Conservation (phyloP, 2,329 filamentous ascomycete species). For the Pseudocercospora fijiensis region DNA sequence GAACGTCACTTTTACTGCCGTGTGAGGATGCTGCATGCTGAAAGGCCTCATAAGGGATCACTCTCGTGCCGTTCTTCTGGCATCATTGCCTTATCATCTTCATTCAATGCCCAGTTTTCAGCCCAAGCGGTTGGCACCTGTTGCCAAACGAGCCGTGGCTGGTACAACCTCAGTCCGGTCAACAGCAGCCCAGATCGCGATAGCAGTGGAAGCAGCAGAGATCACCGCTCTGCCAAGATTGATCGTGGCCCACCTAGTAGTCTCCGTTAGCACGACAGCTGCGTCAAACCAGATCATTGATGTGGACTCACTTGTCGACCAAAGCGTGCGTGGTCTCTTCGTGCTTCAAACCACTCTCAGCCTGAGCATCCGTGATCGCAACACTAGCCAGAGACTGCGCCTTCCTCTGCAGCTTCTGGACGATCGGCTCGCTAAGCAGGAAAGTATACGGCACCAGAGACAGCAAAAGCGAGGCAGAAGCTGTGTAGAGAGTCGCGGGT, state of each 20-base stretch:
- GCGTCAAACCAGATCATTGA: not conserved
- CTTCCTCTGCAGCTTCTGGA: constrained; percentile 51
- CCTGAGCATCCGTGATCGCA: constrained; percentile 41
- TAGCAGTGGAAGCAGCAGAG: constrained; percentile 24
- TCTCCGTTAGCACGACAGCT: not conserved
- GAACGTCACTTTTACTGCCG: not conserved
- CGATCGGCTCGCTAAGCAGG: constrained; percentile 49
- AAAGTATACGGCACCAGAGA: constrained; percentile 55
- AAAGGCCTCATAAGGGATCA: not conserved
- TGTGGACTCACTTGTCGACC: constrained; percentile 45
- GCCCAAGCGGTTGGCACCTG: constrained; percentile 30
- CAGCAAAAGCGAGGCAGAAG: constrained; percentile 49
- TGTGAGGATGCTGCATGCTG: not conserved
- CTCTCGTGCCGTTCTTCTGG: not conserved
- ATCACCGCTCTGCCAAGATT: constrained; percentile 49
- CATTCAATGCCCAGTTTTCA: not conserved
- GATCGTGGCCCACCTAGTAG: constrained; percentile 50
- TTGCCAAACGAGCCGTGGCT: constrained; percentile 25
- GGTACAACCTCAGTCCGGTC: constrained; percentile 33
- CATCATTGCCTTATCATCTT: not conserved
- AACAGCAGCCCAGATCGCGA: constrained; percentile 34
- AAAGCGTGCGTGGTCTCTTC: constrained; percentile 53
- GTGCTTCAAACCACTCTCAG: constrained; percentile 42
- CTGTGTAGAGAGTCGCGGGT: constrained; percentile 47
- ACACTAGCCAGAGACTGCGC: constrained; percentile 42